A percentile compares a stretch with the other conserved stretches of the same genome.
Evolutionary conservation across 2,329 filamentous ascomycete species (phyloP).

Genomic region (Penicillium sp.): DNA sequence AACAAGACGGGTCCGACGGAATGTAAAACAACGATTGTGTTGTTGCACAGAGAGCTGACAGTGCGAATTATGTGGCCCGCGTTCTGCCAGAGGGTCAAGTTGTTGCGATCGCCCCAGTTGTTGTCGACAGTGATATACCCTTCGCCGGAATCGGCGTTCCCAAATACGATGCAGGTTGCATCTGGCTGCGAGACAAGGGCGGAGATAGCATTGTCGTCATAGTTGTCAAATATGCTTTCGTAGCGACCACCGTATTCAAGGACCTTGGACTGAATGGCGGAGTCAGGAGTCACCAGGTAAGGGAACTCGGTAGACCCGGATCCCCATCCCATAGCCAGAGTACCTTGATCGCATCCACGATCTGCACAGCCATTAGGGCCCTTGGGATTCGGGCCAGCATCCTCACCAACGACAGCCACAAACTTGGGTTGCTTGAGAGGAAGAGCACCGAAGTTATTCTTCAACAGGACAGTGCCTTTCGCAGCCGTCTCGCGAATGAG

Average conservation of each 20-base stretch:
- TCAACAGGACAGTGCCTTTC: conserved; percentile 72
- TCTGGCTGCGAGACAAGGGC: conserved; percentile 33
- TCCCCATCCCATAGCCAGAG: conserved; percentile 11
- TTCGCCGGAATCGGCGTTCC: conserved; percentile 12
- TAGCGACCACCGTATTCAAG: conserved; percentile 22
- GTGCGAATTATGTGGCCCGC: conserved; percentile 83
- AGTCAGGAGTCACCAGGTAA: conserved; percentile 27
- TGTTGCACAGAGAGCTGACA: conserved; percentile 70
- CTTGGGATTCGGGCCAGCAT: conserved; percentile 43
- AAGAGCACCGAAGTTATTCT: conserved; percentile 51
- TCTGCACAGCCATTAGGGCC: conserved; percentile 14
- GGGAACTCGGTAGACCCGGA: conserved; percentile 14
- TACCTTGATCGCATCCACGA: conserved; percentile 11
- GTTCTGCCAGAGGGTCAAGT: conserved; percentile 67
- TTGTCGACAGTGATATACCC: conserved; percentile 12
- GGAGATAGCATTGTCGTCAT: conserved; percentile 22
- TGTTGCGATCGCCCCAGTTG: conserved; percentile 15
- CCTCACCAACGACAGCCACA: conserved; percentile 54
- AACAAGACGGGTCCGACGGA: conserved; percentile 68
- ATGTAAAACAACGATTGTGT: conserved; percentile 88
- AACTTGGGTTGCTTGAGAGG: conserved; percentile 50
- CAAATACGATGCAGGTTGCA: conserved; percentile 39
- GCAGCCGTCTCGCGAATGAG: conserved; percentile 75
- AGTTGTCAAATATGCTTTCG: conserved; percentile 17
- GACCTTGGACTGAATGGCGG: conserved; percentile 28